Percentiles rank a stretch among this genome's conserved stretches.
Evolutionary conservation across 257 asterid species (phyloP).

Genomic region (Salvia hispanica): DNA sequence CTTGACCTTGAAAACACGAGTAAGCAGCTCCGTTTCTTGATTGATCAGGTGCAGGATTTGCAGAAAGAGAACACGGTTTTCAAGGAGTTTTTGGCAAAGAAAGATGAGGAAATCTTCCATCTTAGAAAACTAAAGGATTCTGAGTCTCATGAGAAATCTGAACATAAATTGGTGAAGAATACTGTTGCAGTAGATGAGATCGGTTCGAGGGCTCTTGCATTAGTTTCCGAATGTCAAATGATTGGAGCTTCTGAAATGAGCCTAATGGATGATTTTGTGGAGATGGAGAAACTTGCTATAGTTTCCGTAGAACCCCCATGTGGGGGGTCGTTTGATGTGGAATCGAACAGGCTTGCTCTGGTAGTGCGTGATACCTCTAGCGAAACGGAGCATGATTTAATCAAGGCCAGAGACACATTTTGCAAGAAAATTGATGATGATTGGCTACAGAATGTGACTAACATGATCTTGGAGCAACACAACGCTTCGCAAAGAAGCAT

Average conservation of each 20-base stretch:
- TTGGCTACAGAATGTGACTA: slow-evolving; percentile 58
- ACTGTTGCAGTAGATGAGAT: slow-evolving; percentile 31
- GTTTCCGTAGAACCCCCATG: slow-evolving; percentile 59
- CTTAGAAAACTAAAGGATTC: slow-evolving; percentile 14
- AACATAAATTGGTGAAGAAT: slow-evolving; percentile 19
- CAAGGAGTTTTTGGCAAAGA: slow-evolving; percentile 52
- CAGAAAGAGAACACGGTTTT: slow-evolving; percentile 64
- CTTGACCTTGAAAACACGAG: slow-evolving; percentile 30
- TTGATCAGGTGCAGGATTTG: slow-evolving; percentile 59
- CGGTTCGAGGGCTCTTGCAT: slow-evolving; percentile 40
- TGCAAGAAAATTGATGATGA: slow-evolving; percentile 9
- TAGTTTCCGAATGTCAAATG: slow-evolving; percentile 11
- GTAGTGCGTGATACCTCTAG: slow-evolving; percentile 30
- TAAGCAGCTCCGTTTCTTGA: slow-evolving; percentile 49
- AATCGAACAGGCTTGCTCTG: slow-evolving; percentile 43
- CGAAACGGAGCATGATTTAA: slow-evolving; percentile 15
- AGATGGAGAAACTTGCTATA: slow-evolving; percentile 92
- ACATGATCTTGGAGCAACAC: slow-evolving; percentile 49
- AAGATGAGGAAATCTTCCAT: slow-evolving; percentile 45
- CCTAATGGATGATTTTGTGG: slow-evolving; percentile 92
- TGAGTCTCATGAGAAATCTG: too few species aligned
- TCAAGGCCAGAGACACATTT: neutral
- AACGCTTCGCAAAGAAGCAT: slow-evolving; percentile 46
- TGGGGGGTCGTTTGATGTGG: slow-evolving; percentile 34
- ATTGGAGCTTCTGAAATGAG: slow-evolving; percentile 75